Base-by-base conservation (phyloP, 1,139 yeast genomes). In the Zygosaccharomyces sapae region DNA sequence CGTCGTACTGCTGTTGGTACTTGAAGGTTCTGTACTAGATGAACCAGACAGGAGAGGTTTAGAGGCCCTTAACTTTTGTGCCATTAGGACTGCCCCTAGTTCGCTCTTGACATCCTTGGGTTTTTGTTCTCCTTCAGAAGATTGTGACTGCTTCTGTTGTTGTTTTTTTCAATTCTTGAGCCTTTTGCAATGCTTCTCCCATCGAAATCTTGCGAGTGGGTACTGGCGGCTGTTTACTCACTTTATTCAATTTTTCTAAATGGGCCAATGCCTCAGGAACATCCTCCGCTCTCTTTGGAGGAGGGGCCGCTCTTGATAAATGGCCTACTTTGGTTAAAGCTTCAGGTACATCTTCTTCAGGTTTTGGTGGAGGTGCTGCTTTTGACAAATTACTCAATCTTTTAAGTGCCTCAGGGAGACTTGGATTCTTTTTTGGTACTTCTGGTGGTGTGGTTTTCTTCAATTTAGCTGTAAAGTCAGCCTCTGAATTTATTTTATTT, bases 171-270 rank as follows among this genome's bases (percentile, higher is more conserved):
- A 68, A 44, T 12, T 50, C 48, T 38, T 54, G 56, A 3, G 61
- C 61, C 36, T 52, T 59, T 36, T 50, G 53, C 18, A 65, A 49
- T 0, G 70, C 70, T 43, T 67, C 70, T 3, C 69, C 68, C 44
- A 60, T 46, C 0, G 67, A 61, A 2, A 57, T 53, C 27, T 62
- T 64, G 22, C 66, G 55, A 24, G 48, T 34, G 2, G 66, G 66
- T 2, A 59, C 50, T 1, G 56, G 53, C 6, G 67, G 62, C 5
- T 57, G 54, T 18, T 56, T 49, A 31, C 50, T 51, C 9, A 56
- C 38, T 43, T 54, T 55, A n/a, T 45, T 39, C 37, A 59, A 38
- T 9, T 25, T 46, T 13, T 51, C 44, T 22, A 44, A 42, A 25
- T 51, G 48, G 2, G 39, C 33, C 3, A 54, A 29, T 1, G 59